phyloP scores from a whole-genome alignment of 768 basidiomycete species.

The Mycena albidolilacea region DNA sequence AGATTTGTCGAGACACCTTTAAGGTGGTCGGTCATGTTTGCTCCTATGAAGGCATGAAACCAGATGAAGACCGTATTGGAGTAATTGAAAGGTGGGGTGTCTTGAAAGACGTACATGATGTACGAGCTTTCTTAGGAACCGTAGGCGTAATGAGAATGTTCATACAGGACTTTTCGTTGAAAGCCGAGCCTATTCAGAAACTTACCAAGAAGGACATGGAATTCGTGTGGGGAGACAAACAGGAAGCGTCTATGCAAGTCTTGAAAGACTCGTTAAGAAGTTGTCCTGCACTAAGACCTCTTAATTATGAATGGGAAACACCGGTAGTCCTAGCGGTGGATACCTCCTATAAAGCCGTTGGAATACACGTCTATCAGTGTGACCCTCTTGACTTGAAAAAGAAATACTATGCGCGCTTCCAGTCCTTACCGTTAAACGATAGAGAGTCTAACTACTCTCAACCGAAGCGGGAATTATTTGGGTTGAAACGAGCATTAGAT shows the following conservation, averaged over 20 bases:
- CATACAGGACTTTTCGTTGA: not conserved
- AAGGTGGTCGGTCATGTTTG: not conserved
- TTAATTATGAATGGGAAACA: not conserved
- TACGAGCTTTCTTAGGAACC: constrained; percentile 7
- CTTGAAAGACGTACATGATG: constrained; percentile 2
- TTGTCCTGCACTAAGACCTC: not conserved
- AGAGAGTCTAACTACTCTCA: not conserved
- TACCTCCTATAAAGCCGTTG: not conserved
- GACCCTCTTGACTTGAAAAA: not conserved
- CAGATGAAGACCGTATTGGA: not conserved
- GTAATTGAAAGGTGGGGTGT: constrained; percentile 6
- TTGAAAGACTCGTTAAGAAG: not conserved
- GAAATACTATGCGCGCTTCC: not conserved
- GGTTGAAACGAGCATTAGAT: not conserved
- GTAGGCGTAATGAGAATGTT: constrained; percentile 16
- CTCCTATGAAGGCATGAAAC: not conserved
- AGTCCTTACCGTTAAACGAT: not conserved
- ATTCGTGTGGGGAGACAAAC: not conserved
- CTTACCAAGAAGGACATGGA: not conserved
- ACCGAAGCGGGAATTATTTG: not conserved
- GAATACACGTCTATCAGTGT: not conserved
- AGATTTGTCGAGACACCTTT: not conserved
- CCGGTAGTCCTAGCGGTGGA: not conserved
- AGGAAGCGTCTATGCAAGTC: not conserved
- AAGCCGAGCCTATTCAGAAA: not conserved